Conservation (phyloP, 768 basidiomycete species). For the Psilocybe azurescens region DNA sequence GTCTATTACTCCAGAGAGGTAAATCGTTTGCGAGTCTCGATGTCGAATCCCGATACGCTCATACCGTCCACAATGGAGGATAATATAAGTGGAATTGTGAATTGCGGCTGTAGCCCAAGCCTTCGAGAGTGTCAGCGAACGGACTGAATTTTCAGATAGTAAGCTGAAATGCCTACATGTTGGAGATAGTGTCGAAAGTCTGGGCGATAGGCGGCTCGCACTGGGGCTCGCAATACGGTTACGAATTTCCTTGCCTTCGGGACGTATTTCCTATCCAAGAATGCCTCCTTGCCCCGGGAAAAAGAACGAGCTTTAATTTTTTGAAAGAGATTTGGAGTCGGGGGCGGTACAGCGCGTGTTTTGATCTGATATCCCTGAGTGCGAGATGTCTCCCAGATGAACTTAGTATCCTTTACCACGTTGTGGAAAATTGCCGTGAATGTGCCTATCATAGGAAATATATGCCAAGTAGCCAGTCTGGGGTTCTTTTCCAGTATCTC, state of each 20-base stretch:
- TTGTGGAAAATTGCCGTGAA: background rate
- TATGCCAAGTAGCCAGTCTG: conserved; percentile 7
- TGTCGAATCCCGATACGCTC: conserved; percentile 17
- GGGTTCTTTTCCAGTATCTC: background rate
- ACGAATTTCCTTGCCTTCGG: background rate
- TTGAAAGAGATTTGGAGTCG: background rate
- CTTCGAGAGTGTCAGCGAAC: background rate
- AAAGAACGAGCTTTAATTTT: background rate
- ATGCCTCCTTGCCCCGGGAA: too few relatives aligned
- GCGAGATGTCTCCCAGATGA: background rate
- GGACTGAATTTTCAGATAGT: background rate
- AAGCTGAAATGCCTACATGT: background rate
- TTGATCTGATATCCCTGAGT: background rate
- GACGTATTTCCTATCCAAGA: too few relatives aligned
- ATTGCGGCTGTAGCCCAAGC: conserved; percentile 2
- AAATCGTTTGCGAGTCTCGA: conserved; percentile 10
- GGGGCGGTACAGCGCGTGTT: background rate
- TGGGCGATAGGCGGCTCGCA: background rate
- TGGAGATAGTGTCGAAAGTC: conserved; percentile 1
- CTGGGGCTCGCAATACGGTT: background rate
- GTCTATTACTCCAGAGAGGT: conserved; percentile 14
- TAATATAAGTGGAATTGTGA: conserved; percentile 9
- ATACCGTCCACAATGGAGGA: conserved; percentile 12
- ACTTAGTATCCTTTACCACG: background rate
- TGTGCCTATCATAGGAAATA: conserved; percentile 9